Base-by-base conservation (phyloP, 192 early-diverging fungal genomes). In the Umbelopsis vinacea region DNA sequence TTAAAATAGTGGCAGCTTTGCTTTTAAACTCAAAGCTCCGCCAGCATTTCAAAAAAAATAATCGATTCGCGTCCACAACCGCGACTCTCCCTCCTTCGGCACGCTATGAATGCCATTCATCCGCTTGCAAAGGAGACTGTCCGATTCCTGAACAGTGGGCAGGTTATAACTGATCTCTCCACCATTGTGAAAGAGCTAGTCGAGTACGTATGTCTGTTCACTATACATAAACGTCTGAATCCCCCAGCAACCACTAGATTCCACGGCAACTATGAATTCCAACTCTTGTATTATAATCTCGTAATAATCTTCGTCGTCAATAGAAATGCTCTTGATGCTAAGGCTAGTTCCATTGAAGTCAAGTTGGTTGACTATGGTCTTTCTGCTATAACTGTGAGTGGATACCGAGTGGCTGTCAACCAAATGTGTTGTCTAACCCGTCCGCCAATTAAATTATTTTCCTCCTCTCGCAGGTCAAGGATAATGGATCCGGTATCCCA, bases 241-340 rank as follows among this genome's bases (percentile, higher is more conserved):
- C 12, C n/a, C 8, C 1, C 35, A 63, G 33, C 14, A 37, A 35
- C 10, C 37, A 63, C 19, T 14, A 19, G 0, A n/a, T 17, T 4
- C 33, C 33, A 37, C 19, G 17, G 15, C 12, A 24, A 48, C 24
- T 12, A 8, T 66, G 43, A 24, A 21, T 21, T 60, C n/a, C 43
- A 24, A 12, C 4, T 33, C 15, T 33, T 38, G 24, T 8, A 3
- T 11, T 35, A n/a, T 66, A 2, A 72, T 19, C 24, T 35, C 0
- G 40, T 11, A 43, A 43, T 43, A 43, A 43, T 4, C 11, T 12
- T 43, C 40, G 6, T 0, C 40, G 6, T 29, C 3, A 29, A 17
- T 72, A 83, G 82, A 52, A 83, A 83, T 73, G 55, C 82, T 0
- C 40, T 83, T 19, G 82, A 83, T 66, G 82, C 82, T 29, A 14